Conservation (phyloP, 768 basidiomycete genomes). For the Fomitopsis pulvina region DNA sequence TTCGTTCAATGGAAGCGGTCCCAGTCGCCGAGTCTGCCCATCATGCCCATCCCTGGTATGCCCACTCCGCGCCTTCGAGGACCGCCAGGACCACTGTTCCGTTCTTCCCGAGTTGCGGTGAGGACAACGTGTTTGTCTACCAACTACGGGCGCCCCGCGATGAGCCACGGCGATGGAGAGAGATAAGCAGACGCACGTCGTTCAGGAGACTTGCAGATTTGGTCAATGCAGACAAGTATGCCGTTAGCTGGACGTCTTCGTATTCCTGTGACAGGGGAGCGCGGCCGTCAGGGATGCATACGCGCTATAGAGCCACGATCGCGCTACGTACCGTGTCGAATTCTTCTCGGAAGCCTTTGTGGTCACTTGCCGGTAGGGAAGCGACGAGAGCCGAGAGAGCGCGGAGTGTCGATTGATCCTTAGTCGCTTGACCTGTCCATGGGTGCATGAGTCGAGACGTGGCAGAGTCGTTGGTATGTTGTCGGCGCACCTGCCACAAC, state of each 20-base stretch:
- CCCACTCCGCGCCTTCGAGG: slow-evolving; percentile 44
- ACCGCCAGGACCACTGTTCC: slow-evolving; percentile 31
- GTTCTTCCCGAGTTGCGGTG: slow-evolving; percentile 52
- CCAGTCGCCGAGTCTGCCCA: slow-evolving; percentile 40
- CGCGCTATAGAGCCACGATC: neutral
- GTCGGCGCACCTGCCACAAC: slow-evolving; percentile 58
- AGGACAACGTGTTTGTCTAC: slow-evolving; percentile 74
- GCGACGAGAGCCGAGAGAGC: slow-evolving; percentile 82
- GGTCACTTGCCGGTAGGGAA: slow-evolving; percentile 82
- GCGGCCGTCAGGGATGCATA: neutral
- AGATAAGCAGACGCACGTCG: slow-evolving; percentile 53
- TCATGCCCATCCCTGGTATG: slow-evolving; percentile 10
- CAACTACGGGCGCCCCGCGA: slow-evolving; percentile 33
- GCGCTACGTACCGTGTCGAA: slow-evolving; percentile 66
- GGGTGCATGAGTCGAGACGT: neutral
- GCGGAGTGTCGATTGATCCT: slow-evolving; percentile 78
- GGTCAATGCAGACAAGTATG: slow-evolving; percentile 81
- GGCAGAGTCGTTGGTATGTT: neutral
- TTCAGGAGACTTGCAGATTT: slow-evolving; percentile 85
- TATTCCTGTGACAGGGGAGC: slow-evolving; percentile 61
- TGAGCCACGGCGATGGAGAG: neutral
- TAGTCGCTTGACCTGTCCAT: slow-evolving; percentile 54
- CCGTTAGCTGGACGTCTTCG: slow-evolving; percentile 90
- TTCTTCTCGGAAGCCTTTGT: slow-evolving; percentile 77
- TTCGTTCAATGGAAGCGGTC: slow-evolving; percentile 40